These are phyloP conservation scores for Flammula alnicola DNA, from an alignment of 1,284 basidiomycete species.

Conservation along the genomic window DNA sequence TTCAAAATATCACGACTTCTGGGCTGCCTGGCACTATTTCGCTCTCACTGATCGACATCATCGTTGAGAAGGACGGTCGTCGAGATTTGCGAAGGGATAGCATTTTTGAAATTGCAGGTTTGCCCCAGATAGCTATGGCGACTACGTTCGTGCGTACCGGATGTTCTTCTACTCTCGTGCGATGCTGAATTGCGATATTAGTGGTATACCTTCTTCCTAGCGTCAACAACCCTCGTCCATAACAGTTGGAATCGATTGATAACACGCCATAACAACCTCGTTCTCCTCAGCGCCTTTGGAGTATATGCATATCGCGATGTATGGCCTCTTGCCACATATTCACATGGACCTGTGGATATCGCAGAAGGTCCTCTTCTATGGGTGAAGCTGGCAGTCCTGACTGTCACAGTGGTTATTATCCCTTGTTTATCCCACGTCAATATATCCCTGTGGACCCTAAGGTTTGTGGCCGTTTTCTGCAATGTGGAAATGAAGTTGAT, in stretches of 20 bases:
- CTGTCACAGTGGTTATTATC: constrained; percentile 39
- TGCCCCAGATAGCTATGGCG: constrained; percentile 4
- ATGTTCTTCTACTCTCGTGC: not conserved
- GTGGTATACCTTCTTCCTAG: constrained; percentile 15
- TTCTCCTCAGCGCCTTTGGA: constrained; percentile 41
- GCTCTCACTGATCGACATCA: constrained; percentile 35
- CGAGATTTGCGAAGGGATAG: not conserved
- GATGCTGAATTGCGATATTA: not conserved
- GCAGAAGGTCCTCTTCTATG: constrained; percentile 41
- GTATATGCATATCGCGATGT: constrained; percentile 69
- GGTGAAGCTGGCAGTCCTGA: constrained; percentile 40
- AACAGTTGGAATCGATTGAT: constrained; percentile 32
- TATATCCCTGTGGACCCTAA: constrained; percentile 50
- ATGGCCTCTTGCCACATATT: constrained; percentile 61
- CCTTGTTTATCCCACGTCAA: constrained; percentile 44
- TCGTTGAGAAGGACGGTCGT: not conserved
- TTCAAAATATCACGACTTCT: constrained; percentile 42
- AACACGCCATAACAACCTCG: constrained; percentile 30
- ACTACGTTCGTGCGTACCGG: constrained; percentile 12
- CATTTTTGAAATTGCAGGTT: not conserved
- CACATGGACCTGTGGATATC: constrained; percentile 35
- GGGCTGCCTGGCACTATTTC: constrained; percentile 42
- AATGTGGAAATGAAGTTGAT: not conserved
- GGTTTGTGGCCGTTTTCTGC: constrained; percentile 28
- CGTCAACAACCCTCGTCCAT: constrained; percentile 20